Percentiles rank a stretch among this genome's conserved stretches.
Evolutionary conservation across 2,329 filamentous ascomycete genomes (phyloP).

Genomic region (Aureobasidium sp.): DNA sequence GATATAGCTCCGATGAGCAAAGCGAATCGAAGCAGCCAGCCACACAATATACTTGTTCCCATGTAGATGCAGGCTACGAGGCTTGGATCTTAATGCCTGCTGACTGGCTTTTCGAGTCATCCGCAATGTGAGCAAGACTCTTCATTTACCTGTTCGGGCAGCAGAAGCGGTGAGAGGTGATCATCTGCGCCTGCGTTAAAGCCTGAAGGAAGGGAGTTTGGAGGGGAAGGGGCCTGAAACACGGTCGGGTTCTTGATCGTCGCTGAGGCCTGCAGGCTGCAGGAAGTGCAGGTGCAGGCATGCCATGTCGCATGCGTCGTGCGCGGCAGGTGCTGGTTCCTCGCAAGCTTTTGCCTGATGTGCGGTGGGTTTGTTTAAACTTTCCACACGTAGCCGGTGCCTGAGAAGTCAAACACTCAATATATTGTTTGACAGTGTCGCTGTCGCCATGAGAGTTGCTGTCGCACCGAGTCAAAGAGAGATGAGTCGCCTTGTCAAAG

Average conservation of each 20-base stretch:
- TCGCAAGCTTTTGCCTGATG: constrained; percentile 1
- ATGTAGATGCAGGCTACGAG: background rate
- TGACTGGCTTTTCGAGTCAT: background rate
- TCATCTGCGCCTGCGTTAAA: background rate
- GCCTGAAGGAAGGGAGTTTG: background rate
- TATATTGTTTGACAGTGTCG: background rate
- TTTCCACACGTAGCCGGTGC: background rate
- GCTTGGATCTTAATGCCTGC: background rate
- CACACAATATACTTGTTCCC: background rate
- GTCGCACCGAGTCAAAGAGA: background rate
- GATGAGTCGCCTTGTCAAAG: background rate
- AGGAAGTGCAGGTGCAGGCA: background rate
- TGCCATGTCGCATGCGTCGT: constrained; percentile 1
- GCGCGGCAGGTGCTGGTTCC: background rate
- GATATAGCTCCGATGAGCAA: background rate
- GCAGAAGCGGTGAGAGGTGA: background rate
- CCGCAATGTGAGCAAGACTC: background rate
- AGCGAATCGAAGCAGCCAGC: background rate
- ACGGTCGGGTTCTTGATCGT: constrained; percentile 2
- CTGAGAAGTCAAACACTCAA: background rate
- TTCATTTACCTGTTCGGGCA: background rate
- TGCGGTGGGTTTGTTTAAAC: background rate
- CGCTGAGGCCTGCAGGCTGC: background rate
- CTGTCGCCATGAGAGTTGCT: background rate
- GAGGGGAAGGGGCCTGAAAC: background rate